phyloP scores from a whole-genome alignment of 352 stramenopile genomes.

The Globisporangium spiculum region DNA sequence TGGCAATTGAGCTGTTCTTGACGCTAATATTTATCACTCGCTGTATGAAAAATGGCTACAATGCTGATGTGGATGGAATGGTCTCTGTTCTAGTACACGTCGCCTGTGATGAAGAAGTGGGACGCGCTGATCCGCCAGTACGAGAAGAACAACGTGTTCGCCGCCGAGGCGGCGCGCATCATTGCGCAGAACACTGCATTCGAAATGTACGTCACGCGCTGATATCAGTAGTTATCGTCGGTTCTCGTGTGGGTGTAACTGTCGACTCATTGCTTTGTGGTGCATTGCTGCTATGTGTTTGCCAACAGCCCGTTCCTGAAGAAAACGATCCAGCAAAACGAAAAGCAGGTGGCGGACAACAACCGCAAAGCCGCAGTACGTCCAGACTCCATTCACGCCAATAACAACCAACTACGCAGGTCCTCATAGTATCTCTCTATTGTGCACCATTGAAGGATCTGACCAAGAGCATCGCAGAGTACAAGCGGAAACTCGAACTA shows the following conservation, averaged over 20 bases:
- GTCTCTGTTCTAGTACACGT: constrained; percentile 52
- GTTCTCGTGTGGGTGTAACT: background rate
- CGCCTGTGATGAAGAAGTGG: constrained; percentile 70
- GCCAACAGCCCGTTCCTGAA: constrained; percentile 64
- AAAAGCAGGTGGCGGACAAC: constrained; percentile 79
- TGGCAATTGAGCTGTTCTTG: background rate
- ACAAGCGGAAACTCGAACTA: constrained; percentile 61
- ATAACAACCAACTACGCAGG: background rate
- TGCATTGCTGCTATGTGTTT: background rate
- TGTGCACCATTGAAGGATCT: constrained; percentile 37
- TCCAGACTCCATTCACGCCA: background rate
- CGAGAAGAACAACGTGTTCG: constrained; percentile 80
- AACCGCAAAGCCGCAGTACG: constrained; percentile 72
- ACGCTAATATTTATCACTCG: background rate
- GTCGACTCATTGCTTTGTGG: background rate
- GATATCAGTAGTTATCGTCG: background rate
- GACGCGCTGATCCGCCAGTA: constrained; percentile 61
- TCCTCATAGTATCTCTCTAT: too few species aligned
- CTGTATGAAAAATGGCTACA: background rate
- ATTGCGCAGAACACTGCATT: constrained; percentile 74
- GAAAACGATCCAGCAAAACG: constrained; percentile 75
- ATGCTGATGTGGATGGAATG: background rate
- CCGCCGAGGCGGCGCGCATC: constrained; percentile 65
- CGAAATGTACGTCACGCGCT: constrained; percentile 51
- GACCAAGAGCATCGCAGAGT: constrained; percentile 67